A percentile compares a stretch with the other conserved stretches of the same genome.
These are phyloP conservation scores for Leccinellum albellum DNA, from an alignment of 768 basidiomycete genomes.

Conservation along the genomic window DNA sequence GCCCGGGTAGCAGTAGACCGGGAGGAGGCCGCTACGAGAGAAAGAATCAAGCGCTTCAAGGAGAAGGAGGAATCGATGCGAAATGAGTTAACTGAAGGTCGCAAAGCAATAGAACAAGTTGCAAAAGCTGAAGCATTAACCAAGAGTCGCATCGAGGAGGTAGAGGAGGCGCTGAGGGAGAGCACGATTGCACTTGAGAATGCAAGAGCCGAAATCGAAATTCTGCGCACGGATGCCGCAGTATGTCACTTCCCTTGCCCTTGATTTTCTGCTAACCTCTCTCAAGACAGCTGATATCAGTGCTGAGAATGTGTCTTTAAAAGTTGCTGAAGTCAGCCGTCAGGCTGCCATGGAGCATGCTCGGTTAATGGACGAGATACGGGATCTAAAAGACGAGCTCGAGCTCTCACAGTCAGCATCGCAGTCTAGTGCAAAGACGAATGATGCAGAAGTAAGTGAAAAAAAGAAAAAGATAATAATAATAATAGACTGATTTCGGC, in stretches of 20 bases:
- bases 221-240: slow-evolving; percentile 63
- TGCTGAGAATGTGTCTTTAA: slow-evolving; percentile 41
- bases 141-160: slow-evolving; percentile 69
- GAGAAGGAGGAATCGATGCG: slow-evolving; percentile 69
- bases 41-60: slow-evolving; percentile 62
- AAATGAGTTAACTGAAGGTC: slow-evolving; percentile 65
- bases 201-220: slow-evolving; percentile 87
- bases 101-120: slow-evolving; percentile 62
- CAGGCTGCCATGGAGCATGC: slow-evolving; percentile 49
- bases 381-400: slow-evolving; percentile 46
- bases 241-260: slow-evolving; percentile 42
- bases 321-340: slow-evolving; percentile 45
- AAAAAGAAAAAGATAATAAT: too few relatives aligned
- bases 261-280: slow-evolving; percentile 10
- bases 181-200: slow-evolving; percentile 84
- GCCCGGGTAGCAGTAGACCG: slow-evolving; percentile 61
- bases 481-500: not conserved
- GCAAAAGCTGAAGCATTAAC: slow-evolving; percentile 58
- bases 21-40: slow-evolving; percentile 63
- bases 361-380: slow-evolving; percentile 54
- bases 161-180: slow-evolving; percentile 87
- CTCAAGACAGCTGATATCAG: slow-evolving; percentile 46
- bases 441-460: slow-evolving; percentile 22
- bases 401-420: slow-evolving; percentile 35
- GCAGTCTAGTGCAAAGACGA: slow-evolving; percentile 21